These are phyloP conservation scores for Mycena filopes DNA, from an alignment of 768 basidiomycete genomes.

Conservation along the genomic window DNA sequence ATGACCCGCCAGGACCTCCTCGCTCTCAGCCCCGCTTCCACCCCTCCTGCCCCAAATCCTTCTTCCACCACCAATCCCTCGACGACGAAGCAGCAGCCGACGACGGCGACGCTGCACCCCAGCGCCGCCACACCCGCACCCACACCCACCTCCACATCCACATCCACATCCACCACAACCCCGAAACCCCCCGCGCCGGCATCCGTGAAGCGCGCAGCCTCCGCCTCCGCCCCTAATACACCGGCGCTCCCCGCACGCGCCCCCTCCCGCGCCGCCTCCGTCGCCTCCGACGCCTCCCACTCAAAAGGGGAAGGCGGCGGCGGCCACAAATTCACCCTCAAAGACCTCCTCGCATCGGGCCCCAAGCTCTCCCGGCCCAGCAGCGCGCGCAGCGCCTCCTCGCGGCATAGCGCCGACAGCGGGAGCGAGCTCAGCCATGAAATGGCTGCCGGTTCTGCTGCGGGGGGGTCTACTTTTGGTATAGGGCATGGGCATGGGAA, in stretches of 20 bases:
- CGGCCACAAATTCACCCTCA: slow-evolving; percentile 83
- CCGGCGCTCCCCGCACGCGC: slow-evolving; percentile 1
- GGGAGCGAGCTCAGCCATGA: slow-evolving; percentile 18
- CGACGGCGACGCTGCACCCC: neutral
- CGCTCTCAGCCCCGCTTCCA: neutral
- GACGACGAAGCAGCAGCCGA: neutral
- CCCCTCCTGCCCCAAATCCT: neutral
- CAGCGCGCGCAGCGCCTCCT: slow-evolving; percentile 63
- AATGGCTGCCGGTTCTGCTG: neutral
- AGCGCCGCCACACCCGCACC: neutral
- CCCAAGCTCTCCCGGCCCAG: slow-evolving; percentile 81
- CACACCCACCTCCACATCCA: slow-evolving; percentile 2
- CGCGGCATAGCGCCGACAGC: slow-evolving; percentile 55
- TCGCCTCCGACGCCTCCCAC: slow-evolving; percentile 59
- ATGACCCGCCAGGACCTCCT: slow-evolving; percentile 28
- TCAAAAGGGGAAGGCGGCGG: slow-evolving; percentile 38
- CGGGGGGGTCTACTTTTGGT: no score
- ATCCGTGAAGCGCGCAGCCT: slow-evolving; percentile 16
- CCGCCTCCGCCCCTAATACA: slow-evolving; percentile 7
- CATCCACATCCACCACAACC: neutral
- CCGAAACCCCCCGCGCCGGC: neutral
- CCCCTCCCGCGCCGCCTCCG: slow-evolving; percentile 44
- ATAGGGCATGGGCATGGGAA: no score
- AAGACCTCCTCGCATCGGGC: slow-evolving; percentile 75
- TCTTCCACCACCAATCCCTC: neutral